phyloP scores from a whole-genome alignment of 2,329 filamentous ascomycete genomes.

The Colletotrichum kahawae region DNA sequence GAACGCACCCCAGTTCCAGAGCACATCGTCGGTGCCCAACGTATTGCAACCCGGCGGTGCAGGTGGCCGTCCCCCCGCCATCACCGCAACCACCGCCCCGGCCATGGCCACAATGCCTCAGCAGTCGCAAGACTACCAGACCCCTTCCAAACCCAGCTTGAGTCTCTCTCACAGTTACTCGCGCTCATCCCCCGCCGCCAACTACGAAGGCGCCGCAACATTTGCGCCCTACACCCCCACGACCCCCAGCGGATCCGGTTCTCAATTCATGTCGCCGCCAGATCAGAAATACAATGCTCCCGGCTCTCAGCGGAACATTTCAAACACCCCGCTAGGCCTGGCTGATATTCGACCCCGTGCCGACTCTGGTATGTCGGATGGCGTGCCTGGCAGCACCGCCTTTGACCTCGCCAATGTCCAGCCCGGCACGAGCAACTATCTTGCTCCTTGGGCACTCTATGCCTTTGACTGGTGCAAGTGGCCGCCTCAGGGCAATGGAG shows the following conservation, averaged over 20 bases:
- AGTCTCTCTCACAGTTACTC: constrained; percentile 78
- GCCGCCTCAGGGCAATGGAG: constrained; percentile 79
- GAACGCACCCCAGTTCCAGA: constrained; percentile 43
- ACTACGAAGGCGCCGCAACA: constrained; percentile 59
- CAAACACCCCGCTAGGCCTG: constrained; percentile 88
- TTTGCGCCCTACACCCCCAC: constrained; percentile 61
- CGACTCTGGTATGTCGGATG: constrained; percentile 80
- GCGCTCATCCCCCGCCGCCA: constrained; percentile 77
- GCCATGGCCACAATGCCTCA: constrained; percentile 47
- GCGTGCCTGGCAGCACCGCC: constrained; percentile 63
- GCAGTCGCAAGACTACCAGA: constrained; percentile 57
- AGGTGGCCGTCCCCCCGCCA: constrained; percentile 36
- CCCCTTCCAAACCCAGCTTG: constrained; percentile 70
- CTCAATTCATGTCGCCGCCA: constrained; percentile 23
- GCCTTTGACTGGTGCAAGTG: constrained; percentile 99
- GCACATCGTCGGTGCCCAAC: constrained; percentile 56
- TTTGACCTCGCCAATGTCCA: constrained; percentile 71
- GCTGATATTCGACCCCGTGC: constrained; percentile 90
- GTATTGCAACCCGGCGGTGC: constrained; percentile 58
- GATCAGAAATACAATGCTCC: constrained; percentile 60
- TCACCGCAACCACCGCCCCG: constrained; percentile 50
- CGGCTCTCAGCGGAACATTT: constrained; percentile 65
- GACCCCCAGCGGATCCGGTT: constrained; percentile 60
- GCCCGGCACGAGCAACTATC: constrained; percentile 85
- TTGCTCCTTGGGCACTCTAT: constrained; percentile 94